Percentiles rank a stretch among this genome's conserved stretches.
These are phyloP conservation scores for Bromus sterilis DNA, from an alignment of 176 grass and related monocot genomes.

Conservation along the genomic window DNA sequence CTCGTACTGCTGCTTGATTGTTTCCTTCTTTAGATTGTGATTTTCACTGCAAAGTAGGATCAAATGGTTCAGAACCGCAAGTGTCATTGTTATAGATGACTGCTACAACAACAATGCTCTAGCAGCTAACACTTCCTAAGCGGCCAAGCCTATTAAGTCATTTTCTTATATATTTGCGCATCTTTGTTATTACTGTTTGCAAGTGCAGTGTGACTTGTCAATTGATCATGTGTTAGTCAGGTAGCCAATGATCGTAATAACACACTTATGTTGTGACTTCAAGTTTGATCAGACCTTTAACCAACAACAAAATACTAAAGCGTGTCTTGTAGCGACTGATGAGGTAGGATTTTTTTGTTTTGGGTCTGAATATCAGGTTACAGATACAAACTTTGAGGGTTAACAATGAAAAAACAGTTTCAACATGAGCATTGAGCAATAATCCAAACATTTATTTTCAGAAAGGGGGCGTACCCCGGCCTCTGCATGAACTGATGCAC, in stretches of 20 bases:
- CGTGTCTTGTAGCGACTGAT: not conserved
- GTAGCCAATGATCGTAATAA: not conserved
- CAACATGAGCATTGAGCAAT: not conserved
- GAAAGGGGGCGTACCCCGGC: no score
- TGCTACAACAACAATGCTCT: not conserved
- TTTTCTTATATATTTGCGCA: not conserved
- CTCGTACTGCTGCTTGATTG: constrained; percentile 66
- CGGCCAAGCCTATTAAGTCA: not conserved
- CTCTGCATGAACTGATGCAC: no score
- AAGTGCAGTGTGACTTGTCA: not conserved
- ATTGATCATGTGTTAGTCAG: not conserved
- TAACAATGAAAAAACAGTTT: not conserved
- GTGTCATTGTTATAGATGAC: not conserved
- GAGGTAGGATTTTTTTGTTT: not conserved
- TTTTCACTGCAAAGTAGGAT: constrained; percentile 50
- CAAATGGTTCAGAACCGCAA: not conserved
- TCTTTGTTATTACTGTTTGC: not conserved
- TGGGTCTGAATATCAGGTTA: not conserved
- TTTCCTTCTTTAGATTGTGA: constrained; percentile 82
- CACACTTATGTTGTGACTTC: not conserved
- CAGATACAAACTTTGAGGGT: not conserved
- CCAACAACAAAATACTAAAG: not conserved
- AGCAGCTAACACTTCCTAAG: not conserved
- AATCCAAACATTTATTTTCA: not conserved
- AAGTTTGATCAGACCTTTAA: not conserved